Conservation (phyloP, 805 yeast genomes). For the Wickerhamiella domercqiae region DNA sequence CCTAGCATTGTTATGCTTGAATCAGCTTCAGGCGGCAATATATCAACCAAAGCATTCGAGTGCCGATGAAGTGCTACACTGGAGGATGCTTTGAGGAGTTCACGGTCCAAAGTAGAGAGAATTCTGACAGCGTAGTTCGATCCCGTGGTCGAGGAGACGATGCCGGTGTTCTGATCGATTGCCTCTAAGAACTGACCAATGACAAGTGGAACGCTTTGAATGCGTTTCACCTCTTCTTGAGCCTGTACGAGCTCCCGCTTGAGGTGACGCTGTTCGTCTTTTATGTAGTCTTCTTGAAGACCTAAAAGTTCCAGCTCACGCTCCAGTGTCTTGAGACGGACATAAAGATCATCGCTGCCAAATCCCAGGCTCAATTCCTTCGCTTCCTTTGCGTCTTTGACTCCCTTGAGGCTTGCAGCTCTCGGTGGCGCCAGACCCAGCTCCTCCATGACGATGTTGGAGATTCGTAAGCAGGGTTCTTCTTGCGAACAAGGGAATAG, state of each 20-base stretch:
- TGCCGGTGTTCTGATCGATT: slow-evolving; percentile 90
- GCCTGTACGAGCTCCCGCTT: slow-evolving; percentile 90
- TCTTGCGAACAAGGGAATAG: no score
- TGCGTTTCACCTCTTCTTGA: slow-evolving; percentile 95
- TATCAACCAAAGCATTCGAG: slow-evolving; percentile 93
- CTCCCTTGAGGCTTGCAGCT: slow-evolving; percentile 2
- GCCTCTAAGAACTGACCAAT: slow-evolving; percentile 98
- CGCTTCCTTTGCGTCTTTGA: background rate
- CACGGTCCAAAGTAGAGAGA: slow-evolving; percentile 86
- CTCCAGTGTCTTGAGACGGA: slow-evolving; percentile 73
- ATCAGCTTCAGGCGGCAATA: slow-evolving; percentile 97
- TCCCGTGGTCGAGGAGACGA: slow-evolving; percentile 94
- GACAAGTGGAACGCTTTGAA: slow-evolving; percentile 93
- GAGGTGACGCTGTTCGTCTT: slow-evolving; percentile 94
- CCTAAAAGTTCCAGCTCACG: slow-evolving; percentile 72
- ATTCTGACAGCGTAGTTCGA: slow-evolving; percentile 94
- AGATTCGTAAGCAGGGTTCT: background rate
- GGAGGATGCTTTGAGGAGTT: slow-evolving; percentile 82
- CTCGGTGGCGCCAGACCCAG: slow-evolving; percentile 13
- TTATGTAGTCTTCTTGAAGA: slow-evolving; percentile 90
- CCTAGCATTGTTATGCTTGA: slow-evolving; percentile 90
- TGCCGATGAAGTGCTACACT: slow-evolving; percentile 97
- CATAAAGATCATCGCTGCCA: slow-evolving; percentile 47
- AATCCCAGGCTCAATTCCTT: slow-evolving; percentile 4
- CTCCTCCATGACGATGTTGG: slow-evolving; percentile 11